phyloP scores from a whole-genome alignment of 2,329 filamentous ascomycete genomes.

The Stromatinia cepivora region DNA sequence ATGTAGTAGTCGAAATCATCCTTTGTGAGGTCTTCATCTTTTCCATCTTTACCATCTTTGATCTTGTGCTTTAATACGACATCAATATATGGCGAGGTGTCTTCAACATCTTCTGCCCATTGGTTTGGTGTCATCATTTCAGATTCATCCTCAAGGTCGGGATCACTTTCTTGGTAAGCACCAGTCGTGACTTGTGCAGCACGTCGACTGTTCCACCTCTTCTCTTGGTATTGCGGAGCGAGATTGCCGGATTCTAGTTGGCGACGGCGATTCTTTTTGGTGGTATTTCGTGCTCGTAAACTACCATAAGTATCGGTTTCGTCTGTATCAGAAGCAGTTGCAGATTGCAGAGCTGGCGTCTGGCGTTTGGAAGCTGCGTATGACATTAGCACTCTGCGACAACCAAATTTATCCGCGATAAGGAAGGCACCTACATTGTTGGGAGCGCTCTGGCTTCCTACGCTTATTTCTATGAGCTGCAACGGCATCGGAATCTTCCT shows the following conservation, averaged over 20 bases:
- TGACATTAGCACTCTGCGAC: conserved; percentile 31
- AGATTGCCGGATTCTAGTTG: conserved; percentile 66
- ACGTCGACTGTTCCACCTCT: conserved; percentile 87
- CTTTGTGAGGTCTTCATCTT: conserved; percentile 55
- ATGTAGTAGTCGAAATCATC: conserved; percentile 89
- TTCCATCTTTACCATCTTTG: conserved; percentile 64
- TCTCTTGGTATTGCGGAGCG: conserved; percentile 69
- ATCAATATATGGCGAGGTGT: conserved; percentile 84
- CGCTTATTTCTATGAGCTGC: conserved; percentile 60
- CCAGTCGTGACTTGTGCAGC: conserved; percentile 69
- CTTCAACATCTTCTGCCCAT: conserved; percentile 68
- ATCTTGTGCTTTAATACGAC: conserved; percentile 84
- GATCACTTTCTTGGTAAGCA: conserved; percentile 65
- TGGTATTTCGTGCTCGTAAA: conserved; percentile 65
- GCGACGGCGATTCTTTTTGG: conserved; percentile 77
- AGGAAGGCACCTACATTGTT: conserved; percentile 54
- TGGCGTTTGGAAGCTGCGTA: conserved; percentile 58
- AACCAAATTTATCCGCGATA: conserved; percentile 26
- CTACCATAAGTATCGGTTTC: conserved; percentile 75
- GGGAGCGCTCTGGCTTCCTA: conserved; percentile 65
- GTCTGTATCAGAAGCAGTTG: conserved; percentile 68
- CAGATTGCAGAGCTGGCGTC: conserved; percentile 56
- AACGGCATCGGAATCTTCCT: conserved; percentile 75
- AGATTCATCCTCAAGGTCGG: conserved; percentile 64
- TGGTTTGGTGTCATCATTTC: conserved; percentile 67